These are phyloP conservation scores for Prunus armeniaca DNA, from an alignment of 306 rosid genomes.

Conservation along the genomic window DNA sequence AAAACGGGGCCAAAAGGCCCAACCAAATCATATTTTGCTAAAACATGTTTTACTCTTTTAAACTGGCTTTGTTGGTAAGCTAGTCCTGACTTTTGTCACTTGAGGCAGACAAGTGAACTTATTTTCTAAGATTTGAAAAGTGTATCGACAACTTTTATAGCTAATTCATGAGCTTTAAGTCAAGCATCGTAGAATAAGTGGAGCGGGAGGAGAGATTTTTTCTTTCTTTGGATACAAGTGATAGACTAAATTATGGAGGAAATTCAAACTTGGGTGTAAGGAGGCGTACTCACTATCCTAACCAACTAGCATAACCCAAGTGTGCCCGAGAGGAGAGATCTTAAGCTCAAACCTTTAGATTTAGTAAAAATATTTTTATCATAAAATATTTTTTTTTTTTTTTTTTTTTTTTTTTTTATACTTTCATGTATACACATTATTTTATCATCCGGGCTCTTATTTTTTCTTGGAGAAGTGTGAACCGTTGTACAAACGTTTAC, in stretches of 20 bases:
- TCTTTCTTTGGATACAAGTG: no score
- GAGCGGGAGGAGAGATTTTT: no score
- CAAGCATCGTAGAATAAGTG: not conserved
- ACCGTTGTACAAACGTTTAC: not conserved
- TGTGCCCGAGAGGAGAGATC: no score
- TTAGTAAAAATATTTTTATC: not conserved
- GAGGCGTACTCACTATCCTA: no score
- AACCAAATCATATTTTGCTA: not conserved
- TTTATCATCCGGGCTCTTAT: not conserved
- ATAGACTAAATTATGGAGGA: no score
- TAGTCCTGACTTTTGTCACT: not conserved
- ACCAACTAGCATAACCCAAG: no score
- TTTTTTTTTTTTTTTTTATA: no score
- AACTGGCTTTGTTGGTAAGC: not conserved
- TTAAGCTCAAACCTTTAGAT: not conserved
- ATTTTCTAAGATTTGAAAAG: not conserved
- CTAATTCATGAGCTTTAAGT: not conserved
- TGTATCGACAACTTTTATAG: not conserved
- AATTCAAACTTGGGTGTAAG: no score
- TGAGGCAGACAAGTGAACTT: not conserved
- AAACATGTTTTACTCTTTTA: not conserved
- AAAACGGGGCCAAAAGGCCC: no score
- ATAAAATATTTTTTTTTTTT: not conserved
- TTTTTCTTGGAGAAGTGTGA: not conserved
- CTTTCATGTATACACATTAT: not conserved